Evolutionary conservation across 176 grass and related monocot species (phyloP), one percentile per base, ranked within the genome.

Genomic region (Typha latifolia): DNA sequence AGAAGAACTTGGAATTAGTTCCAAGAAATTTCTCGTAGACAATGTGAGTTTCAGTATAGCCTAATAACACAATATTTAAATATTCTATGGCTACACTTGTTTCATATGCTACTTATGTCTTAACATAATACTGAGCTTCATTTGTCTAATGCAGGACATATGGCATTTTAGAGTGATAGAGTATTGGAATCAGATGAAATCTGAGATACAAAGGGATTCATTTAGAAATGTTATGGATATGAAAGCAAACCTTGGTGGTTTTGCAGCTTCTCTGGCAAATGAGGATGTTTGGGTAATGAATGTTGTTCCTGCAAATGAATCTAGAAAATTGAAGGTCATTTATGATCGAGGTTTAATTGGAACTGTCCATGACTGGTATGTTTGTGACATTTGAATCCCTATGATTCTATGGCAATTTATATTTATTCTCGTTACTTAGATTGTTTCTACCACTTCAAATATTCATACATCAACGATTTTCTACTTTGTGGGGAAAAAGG

Each of bases 241-340:
- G 88, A 91, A 47, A 20, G 84, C 88, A 66, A 87, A 87, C 26
- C 66, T 91, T 78, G 88, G 88, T 5, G 84, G 88, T 57, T 91
- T 91, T 87, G 88, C 88, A 78, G 80, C 84, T 76, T 87, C 88
- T 18, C 77, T 91, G 47, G 70, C 24, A 49, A 78, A 84, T 68
- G 86, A 84, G 12, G 62, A 84, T 56, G 81, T 85, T 61, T 92
- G 89, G 89, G 89, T 92, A 51, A 92, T 92, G 89, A 92, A 92
- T 85, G 76, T 88, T 67, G 21, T 88, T 77, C 72, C 82, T 71
- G 74, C 49, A 24, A 49, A 3, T 27, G 68, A 92, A 74, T 85
- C 81, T 74, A 74, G 76, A 69, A 88, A 88, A 62, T 68, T 92
- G 82, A 92, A 92, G 61, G 77, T 85, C 62, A 88, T 92, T 51